Percentiles rank a stretch among this genome's conserved stretches.
Evolutionary conservation across 2,329 filamentous ascomycete genomes (phyloP).

Genomic region (Penicillium brevicompactum): DNA sequence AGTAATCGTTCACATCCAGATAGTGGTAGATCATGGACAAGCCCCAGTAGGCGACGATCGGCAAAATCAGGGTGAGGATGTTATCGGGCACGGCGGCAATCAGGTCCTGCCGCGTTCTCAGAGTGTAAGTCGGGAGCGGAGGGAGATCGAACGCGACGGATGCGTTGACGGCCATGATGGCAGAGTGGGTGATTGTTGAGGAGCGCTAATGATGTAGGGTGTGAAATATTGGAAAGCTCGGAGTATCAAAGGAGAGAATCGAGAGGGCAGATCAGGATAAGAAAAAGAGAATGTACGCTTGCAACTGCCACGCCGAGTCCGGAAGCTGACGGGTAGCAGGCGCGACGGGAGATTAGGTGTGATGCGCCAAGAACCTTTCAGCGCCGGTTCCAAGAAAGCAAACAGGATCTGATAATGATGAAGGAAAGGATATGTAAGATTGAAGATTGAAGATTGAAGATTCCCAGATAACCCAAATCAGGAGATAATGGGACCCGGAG

Average conservation of each 20-base stretch:
- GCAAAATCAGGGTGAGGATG: slow-evolving; percentile 72
- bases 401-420: background rate
- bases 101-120: slow-evolving; percentile 70
- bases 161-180: slow-evolving; percentile 38
- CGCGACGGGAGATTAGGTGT: background rate
- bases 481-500: slow-evolving; percentile 7
- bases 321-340: slow-evolving; percentile 12
- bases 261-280: background rate
- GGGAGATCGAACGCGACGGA: slow-evolving; percentile 63
- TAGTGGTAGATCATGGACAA: slow-evolving; percentile 84
- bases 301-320: slow-evolving; percentile 7
- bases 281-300: slow-evolving; percentile 3
- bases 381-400: background rate
- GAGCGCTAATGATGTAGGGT: background rate
- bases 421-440: slow-evolving; percentile 4
- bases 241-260: background rate
- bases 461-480: slow-evolving; percentile 12
- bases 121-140: slow-evolving; percentile 79
- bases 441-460: slow-evolving; percentile 5
- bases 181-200: background rate
- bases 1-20: slow-evolving; percentile 82
- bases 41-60: slow-evolving; percentile 84
- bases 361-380: background rate
- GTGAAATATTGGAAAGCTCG: background rate
- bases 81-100: slow-evolving; percentile 80